A percentile compares a stretch with the other conserved stretches of the same genome.
Evolutionary conservation across 768 basidiomycete genomes (phyloP).

Genomic region (Artomyces pyxidatus): DNA sequence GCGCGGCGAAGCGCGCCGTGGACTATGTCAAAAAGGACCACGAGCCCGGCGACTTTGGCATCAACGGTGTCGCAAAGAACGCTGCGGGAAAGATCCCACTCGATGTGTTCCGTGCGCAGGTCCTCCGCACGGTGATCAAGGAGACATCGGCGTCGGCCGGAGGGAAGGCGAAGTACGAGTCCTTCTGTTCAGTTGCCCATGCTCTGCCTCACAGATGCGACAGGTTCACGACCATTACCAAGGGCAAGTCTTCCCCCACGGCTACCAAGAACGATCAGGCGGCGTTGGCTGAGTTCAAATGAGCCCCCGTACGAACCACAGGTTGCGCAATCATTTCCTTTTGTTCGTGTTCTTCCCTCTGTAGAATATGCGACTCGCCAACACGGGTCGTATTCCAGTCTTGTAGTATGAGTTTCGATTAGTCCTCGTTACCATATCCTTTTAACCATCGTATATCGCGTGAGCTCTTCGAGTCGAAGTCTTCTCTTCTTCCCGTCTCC

Average conservation of each 20-base stretch:
- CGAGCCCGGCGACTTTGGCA: constrained; percentile 3
- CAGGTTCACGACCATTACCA: too few relatives aligned
- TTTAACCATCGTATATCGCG: constrained; percentile 94
- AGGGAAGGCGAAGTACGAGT: not conserved
- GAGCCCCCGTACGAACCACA: too few relatives aligned
- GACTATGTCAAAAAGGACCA: constrained; percentile 8
- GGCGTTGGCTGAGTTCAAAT: too few relatives aligned
- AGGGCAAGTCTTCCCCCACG: too few relatives aligned
- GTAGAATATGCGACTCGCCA: too few relatives aligned
- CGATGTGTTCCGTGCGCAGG: constrained; percentile 1
- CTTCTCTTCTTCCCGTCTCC: constrained; percentile 36
- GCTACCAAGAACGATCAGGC: too few relatives aligned
- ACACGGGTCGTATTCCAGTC: too few relatives aligned
- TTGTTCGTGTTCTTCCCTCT: too few relatives aligned
- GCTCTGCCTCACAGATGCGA: too few relatives aligned
- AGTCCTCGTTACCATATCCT: constrained; percentile 54
- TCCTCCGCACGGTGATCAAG: constrained; percentile 1
- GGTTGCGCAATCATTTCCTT: too few relatives aligned
- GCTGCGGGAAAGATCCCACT: constrained; percentile 1
- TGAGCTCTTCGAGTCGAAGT: constrained; percentile 80
- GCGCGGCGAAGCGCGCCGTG: not conserved
- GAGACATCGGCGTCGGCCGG: not conserved
- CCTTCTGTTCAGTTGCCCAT: too few relatives aligned
- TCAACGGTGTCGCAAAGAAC: not conserved
- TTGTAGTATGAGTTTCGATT: too few relatives aligned